Base-by-base conservation (phyloP, 768 basidiomycete genomes). In the Termitomyces titanicus region DNA sequence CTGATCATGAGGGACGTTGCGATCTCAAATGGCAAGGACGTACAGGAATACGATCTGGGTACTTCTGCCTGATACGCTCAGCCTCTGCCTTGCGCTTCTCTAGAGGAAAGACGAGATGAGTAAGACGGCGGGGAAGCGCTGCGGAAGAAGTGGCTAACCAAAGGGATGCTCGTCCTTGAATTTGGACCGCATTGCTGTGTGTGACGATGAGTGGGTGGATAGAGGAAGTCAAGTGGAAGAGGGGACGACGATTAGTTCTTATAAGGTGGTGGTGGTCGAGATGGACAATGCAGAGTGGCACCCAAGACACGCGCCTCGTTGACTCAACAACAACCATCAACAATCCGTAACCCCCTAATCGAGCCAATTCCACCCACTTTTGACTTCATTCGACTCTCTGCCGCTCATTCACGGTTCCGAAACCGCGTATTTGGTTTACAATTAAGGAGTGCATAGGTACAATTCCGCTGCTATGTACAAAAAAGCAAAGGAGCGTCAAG, bases 21-120 rank as follows among this genome's bases (percentile, higher is more conserved):
- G 46, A 31, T 20, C 43, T 49, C 37, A 34, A 13, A 58, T 39
- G 31, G 33, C 61, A 51, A 39, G 46, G 18, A 83, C 93, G 63
- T 57, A 98, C 96, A 38, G 96, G 96, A 69, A 98, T 98, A 59
- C 96, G 87, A 79, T 98, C 97, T 31, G 90, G 91, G 69, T 99
- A 99, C 80, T 99, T 99, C 83, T 95, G 92, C 61, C 96, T 81
- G 67, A 98, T 98, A 55, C 96, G 88, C 80, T 98, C 95, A 33
- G 96, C 96, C 70, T 98, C 96, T 40, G 93, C 94, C 82, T 98
- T 98, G 82, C 96, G 92, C 79, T 98, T 98, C 86, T 97, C 96
- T 98, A 66, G 18, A 51, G 39, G 44, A 15, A 24, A 56, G 45
- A 65, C 63, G 56, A 55, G 63, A 72, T 76, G 67, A 75, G 68